Evolutionary conservation across 2,329 filamentous ascomycete genomes (phyloP).

Genomic region (Penicillium polonicum): DNA sequence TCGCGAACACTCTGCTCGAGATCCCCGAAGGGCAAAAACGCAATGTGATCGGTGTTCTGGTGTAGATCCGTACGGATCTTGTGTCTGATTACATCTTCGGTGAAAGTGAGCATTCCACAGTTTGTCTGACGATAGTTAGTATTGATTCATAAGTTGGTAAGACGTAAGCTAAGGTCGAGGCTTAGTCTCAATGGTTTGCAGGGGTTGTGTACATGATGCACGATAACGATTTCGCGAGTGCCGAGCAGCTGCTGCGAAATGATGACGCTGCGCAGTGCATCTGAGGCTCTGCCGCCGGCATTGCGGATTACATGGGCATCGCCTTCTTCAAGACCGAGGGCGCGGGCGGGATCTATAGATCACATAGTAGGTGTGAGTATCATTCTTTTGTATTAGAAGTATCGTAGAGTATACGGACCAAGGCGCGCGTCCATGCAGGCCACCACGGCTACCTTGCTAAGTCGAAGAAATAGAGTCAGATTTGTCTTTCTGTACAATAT

Average conservation of each 20-base stretch:
- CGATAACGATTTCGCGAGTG: slow-evolving; percentile 69
- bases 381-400: neutral
- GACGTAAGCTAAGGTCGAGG: neutral
- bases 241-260: slow-evolving; percentile 78
- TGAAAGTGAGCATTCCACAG: slow-evolving; percentile 69
- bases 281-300: slow-evolving; percentile 64
- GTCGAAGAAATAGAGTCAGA: neutral
- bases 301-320: slow-evolving; percentile 80
- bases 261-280: slow-evolving; percentile 71
- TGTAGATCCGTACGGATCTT: slow-evolving; percentile 57
- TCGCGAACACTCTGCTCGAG: slow-evolving; percentile 59
- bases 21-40: slow-evolving; percentile 67
- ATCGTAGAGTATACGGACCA: slow-evolving; percentile 16
- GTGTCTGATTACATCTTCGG: slow-evolving; percentile 60
- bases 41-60: slow-evolving; percentile 47
- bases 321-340: slow-evolving; percentile 69
- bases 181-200: neutral
- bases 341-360: slow-evolving; percentile 60
- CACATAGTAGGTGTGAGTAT: neutral
- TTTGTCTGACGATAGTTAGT: slow-evolving; percentile 49
- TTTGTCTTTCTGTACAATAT: neutral
- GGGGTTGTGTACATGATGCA: slow-evolving; percentile 42
- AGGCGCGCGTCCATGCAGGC: slow-evolving; percentile 79
- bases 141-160: neutral
- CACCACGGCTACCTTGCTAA: slow-evolving; percentile 46